Conservation (phyloP, 805 yeast genomes). For the Saturnispora kantuleensis region DNA sequence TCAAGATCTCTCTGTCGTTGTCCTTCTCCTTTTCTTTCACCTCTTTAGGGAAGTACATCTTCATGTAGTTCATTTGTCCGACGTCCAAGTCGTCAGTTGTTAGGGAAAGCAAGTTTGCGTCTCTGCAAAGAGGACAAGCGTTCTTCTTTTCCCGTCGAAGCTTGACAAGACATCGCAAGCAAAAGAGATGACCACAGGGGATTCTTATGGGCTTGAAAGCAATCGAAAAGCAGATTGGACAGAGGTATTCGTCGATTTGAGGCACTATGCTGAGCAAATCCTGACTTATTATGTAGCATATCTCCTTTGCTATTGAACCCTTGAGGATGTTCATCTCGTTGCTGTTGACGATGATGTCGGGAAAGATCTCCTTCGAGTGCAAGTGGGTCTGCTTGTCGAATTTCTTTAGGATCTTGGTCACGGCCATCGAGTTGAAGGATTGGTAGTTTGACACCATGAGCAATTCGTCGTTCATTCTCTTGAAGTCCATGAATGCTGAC, state of each 20-base stretch:
- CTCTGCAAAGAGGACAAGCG: constrained; percentile 62
- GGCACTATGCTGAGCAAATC: constrained; percentile 52
- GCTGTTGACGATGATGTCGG: constrained; percentile 22
- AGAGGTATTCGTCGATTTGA: constrained; percentile 64
- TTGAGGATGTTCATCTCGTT: constrained; percentile 16
- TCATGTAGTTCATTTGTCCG: constrained; percentile 42
- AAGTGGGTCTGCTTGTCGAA: constrained; percentile 65
- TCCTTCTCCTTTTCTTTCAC: constrained; percentile 51
- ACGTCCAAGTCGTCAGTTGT: constrained; percentile 51
- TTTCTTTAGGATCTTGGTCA: constrained; percentile 60
- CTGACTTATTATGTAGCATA: constrained; percentile 46
- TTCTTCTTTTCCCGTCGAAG: constrained; percentile 48
- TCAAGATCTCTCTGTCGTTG: constrained; percentile 38
- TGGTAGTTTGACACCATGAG: constrained; percentile 52
- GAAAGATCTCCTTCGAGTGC: constrained; percentile 36
- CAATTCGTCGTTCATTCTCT: constrained; percentile 42
- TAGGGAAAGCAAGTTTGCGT: constrained; percentile 44
- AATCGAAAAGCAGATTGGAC: constrained; percentile 62
- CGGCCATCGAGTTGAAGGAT: constrained; percentile 51
- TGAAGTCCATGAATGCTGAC: constrained; percentile 39
- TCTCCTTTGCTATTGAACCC: constrained; percentile 39
- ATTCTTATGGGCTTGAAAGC: constrained; percentile 66
- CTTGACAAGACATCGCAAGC: constrained; percentile 63
- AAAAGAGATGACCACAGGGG: constrained; percentile 57
- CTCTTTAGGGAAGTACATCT: constrained; percentile 55